Evolutionary conservation across 768 basidiomycete species (phyloP).

Genomic region (Lentinula aciculospora): DNA sequence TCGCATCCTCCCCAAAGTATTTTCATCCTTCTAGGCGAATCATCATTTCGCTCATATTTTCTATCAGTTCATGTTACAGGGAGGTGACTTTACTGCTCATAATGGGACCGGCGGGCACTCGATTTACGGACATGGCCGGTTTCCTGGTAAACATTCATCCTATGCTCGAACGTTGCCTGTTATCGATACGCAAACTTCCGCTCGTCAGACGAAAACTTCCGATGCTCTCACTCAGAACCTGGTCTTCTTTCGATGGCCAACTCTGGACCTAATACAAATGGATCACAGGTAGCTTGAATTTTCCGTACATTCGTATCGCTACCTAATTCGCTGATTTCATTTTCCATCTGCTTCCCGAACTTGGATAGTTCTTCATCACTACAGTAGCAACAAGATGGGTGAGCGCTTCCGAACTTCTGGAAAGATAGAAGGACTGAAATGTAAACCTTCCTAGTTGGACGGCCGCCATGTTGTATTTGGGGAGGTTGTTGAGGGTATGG

Average conservation of each 20-base stretch:
- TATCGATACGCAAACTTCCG: neutral
- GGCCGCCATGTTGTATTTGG: slow-evolving; percentile 87
- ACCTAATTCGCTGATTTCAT: neutral
- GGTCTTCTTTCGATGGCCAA: slow-evolving; percentile 79
- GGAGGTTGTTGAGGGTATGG: slow-evolving; percentile 65
- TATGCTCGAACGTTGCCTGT: slow-evolving; percentile 9
- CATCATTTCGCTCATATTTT: slow-evolving; percentile 39
- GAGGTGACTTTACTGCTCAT: slow-evolving; percentile 73
- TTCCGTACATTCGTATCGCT: neutral
- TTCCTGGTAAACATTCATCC: slow-evolving; percentile 37
- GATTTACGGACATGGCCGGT: slow-evolving; percentile 61
- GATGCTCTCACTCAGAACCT: slow-evolving; percentile 64
- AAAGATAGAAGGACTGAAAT: slow-evolving; percentile 38
- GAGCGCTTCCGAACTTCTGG: neutral
- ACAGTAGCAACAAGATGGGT: slow-evolving; percentile 61
- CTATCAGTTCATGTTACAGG: slow-evolving; percentile 84
- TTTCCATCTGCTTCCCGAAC: neutral
- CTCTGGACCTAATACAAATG: slow-evolving; percentile 78
- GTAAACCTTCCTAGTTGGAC: slow-evolving; percentile 39
- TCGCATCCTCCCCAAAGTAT: neutral
- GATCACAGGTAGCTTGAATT: slow-evolving; percentile 35
- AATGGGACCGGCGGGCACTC: slow-evolving; percentile 80
- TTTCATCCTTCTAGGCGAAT: neutral
- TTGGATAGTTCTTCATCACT: slow-evolving; percentile 77
- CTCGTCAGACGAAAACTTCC: slow-evolving; percentile 78